Evolutionary conservation across 306 rosid genomes (phyloP).

Genomic region (Pterocarpus macrocarpus): DNA sequence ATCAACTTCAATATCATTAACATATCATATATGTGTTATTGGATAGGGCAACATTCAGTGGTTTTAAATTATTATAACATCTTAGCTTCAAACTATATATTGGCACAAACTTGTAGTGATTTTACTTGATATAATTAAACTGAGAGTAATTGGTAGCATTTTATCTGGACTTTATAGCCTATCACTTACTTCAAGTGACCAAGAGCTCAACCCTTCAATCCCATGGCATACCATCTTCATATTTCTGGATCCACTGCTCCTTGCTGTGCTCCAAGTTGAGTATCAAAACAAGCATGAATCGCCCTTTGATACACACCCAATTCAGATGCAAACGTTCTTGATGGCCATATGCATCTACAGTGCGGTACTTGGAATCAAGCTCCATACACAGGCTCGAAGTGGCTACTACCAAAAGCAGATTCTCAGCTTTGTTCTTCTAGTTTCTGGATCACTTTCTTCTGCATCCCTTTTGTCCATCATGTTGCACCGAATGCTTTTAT

Average conservation of each 20-base stretch:
- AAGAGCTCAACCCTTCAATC: slow-evolving; percentile 7
- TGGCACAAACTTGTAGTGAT: too few relatives aligned
- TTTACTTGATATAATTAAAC: too few relatives aligned
- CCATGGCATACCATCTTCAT: slow-evolving; percentile 43
- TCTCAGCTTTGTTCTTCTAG: slow-evolving; percentile 8
- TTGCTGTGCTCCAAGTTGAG: slow-evolving; percentile 37
- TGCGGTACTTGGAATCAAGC: slow-evolving; percentile 1
- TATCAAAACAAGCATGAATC: slow-evolving; percentile 37
- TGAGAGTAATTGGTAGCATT: too few relatives aligned
- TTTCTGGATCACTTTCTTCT: slow-evolving; percentile 9
- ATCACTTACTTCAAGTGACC: neutral
- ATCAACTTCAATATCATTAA: neutral
- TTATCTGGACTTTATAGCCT: neutral
- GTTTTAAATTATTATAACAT: neutral
- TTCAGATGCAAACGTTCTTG: slow-evolving; percentile 37
- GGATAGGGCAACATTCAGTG: neutral
- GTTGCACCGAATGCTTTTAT: neutral
- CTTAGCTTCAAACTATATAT: too few relatives aligned
- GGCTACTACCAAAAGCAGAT: neutral
- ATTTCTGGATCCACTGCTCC: slow-evolving; percentile 42
- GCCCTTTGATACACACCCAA: slow-evolving; percentile 16
- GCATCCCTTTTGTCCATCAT: slow-evolving; percentile 36
- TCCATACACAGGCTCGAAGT: neutral
- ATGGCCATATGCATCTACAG: slow-evolving; percentile 36
- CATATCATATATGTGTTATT: too few relatives aligned